Conservation (phyloP, 352 stramenopile genomes). For the Nothophytophthora sp. region DNA sequence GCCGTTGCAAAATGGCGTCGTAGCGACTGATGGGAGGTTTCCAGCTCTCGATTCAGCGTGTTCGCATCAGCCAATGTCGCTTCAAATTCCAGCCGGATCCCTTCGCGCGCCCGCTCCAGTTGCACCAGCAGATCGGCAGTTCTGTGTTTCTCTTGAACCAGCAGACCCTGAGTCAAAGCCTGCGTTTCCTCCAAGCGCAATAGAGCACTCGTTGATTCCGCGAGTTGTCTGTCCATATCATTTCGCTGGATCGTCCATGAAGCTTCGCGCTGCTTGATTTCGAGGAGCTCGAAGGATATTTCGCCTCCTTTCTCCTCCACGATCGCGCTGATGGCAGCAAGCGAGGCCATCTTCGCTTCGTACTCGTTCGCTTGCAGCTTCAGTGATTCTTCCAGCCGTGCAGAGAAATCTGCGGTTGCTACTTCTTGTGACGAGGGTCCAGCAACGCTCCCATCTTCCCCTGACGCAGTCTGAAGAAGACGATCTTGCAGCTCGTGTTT, state of each 20-base stretch:
- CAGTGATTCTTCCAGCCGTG: constrained; percentile 41
- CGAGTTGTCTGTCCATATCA: constrained; percentile 36
- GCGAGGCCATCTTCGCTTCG: constrained; percentile 42
- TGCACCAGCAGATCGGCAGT: constrained; percentile 25
- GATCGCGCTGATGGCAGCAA: constrained; percentile 27
- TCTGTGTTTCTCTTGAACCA: constrained; percentile 34
- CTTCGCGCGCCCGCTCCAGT: constrained; percentile 23
- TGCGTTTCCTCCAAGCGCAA: constrained; percentile 29
- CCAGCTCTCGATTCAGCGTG: constrained; percentile 28
- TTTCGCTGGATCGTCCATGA: constrained; percentile 55
- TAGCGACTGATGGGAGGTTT: constrained; percentile 17
- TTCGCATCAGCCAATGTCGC: constrained; percentile 28
- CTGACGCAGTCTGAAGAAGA: constrained; percentile 30
- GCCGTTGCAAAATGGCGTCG: constrained; percentile 14
- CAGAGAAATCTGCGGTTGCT: constrained; percentile 26
- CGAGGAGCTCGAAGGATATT: constrained; percentile 48
- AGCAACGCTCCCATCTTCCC: constrained; percentile 20
- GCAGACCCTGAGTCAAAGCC: constrained; percentile 8
- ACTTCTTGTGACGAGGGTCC: constrained; percentile 12
- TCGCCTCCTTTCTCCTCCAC: constrained; percentile 49
- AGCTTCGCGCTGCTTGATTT: constrained; percentile 61
- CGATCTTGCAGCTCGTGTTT: constrained; percentile 75
- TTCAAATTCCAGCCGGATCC: constrained; percentile 33
- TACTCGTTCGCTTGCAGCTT: constrained; percentile 46
- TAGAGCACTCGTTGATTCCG: constrained; percentile 21